phyloP scores from a whole-genome alignment of 129 eudicot genomes.

The Ambrosia artemisiifolia region DNA sequence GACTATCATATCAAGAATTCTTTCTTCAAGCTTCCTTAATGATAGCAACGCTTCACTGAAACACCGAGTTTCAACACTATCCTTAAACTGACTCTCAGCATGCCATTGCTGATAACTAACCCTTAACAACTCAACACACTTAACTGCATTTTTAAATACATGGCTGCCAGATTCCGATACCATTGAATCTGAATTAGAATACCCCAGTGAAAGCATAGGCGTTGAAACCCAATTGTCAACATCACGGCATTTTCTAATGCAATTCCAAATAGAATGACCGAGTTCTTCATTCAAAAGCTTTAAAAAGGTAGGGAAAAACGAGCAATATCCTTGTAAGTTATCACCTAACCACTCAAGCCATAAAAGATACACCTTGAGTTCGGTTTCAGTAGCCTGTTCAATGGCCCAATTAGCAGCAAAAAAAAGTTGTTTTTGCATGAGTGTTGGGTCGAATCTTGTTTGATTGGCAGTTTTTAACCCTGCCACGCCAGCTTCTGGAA shows the following conservation, averaged over 20 bases:
- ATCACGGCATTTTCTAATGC: slow-evolving; percentile 32
- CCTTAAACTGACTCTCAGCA: slow-evolving; percentile 37
- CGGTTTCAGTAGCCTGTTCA: slow-evolving; percentile 75
- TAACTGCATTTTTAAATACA: slow-evolving; percentile 48
- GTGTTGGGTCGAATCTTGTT: slow-evolving; percentile 26
- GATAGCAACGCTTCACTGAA: slow-evolving; percentile 43
- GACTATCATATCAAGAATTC: slow-evolving; percentile 55
- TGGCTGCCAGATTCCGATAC: slow-evolving; percentile 16
- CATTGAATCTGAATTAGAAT: slow-evolving; percentile 27
- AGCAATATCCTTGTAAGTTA: slow-evolving; percentile 41
- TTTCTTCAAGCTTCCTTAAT: slow-evolving; percentile 55
- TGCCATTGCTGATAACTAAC: slow-evolving; percentile 77
- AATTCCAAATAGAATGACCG: slow-evolving; percentile 70
- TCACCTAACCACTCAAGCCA: slow-evolving; percentile 73
- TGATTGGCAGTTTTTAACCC: slow-evolving; percentile 4
- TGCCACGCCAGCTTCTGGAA: slow-evolving; percentile 36
- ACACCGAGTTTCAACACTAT: slow-evolving; percentile 26
- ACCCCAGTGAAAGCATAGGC: slow-evolving; percentile 66
- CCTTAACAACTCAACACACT: slow-evolving; percentile 53
- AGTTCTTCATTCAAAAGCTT: slow-evolving; percentile 46
- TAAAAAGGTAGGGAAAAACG: slow-evolving; percentile 41
- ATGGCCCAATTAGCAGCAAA: slow-evolving; percentile 87
- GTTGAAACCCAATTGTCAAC: slow-evolving; percentile 21
- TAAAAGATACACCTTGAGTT: slow-evolving; percentile 49
- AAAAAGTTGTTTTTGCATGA: slow-evolving; percentile 34